These are phyloP conservation scores for Sistotremastrum suecicum DNA, from an alignment of 768 basidiomycete species.

Conservation along the genomic window DNA sequence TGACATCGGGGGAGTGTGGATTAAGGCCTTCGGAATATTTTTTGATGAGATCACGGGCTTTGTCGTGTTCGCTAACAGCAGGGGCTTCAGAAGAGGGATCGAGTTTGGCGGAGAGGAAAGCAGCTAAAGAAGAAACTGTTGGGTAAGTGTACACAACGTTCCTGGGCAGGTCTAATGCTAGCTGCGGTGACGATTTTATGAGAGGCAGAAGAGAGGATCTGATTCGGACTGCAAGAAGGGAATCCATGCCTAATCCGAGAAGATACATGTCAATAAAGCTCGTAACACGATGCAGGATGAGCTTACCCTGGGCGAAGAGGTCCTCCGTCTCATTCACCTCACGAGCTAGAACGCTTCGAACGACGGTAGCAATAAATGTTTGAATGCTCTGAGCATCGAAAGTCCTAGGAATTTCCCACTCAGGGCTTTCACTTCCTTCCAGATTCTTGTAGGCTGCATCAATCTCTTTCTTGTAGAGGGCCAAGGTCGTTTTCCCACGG, in stretches of 20 bases:
- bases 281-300: not conserved
- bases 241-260: not conserved
- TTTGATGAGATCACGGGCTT: not conserved
- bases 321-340: not conserved
- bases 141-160: conserved; percentile 2
- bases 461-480: not conserved
- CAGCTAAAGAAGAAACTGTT: not conserved
- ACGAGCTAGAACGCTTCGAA: not conserved
- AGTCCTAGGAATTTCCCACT: not conserved
- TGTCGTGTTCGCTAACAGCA: too few relatives aligned
- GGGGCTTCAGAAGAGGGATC: too few relatives aligned
- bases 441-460: not conserved
- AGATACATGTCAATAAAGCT: too few relatives aligned
- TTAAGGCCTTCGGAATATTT: conserved; percentile 3
- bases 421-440: not conserved
- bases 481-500: conserved; percentile 5
- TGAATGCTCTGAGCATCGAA: not conserved
- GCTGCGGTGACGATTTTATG: not conserved
- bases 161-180: not conserved
- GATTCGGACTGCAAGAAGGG: not conserved
- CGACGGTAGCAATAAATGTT: not conserved
- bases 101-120: not conserved
- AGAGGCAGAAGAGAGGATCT: not conserved
- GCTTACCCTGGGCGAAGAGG: not conserved
- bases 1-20: not conserved